Evolutionary conservation across 108 stramenopile species (phyloP).

Genomic region (Fragilariopsis cylindrus): DNA sequence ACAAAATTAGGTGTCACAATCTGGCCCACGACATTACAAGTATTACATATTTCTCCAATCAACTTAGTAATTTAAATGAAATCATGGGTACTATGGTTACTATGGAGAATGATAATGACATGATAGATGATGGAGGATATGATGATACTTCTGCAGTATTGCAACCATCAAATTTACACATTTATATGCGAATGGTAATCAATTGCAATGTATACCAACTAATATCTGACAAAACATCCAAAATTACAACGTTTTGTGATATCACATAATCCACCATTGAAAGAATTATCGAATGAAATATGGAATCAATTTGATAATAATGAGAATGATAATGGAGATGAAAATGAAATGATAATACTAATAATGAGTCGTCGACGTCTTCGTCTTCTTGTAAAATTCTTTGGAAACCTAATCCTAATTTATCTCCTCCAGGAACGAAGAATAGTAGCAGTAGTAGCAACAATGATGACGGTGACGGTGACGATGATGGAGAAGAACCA

Average conservation of each 20-base stretch:
- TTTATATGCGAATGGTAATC: constrained; percentile 57
- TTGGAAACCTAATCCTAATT: constrained; percentile 18
- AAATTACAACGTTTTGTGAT: constrained; percentile 45
- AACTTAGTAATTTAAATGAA: constrained; percentile 36
- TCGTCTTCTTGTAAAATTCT: constrained; percentile 6
- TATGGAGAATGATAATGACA: background rate
- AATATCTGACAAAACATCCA: constrained; percentile 28
- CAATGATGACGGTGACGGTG: background rate
- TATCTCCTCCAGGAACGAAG: background rate
- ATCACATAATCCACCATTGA: constrained; percentile 41
- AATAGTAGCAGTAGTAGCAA: background rate
- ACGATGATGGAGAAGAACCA: no score
- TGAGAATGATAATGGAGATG: background rate
- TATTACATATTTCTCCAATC: constrained; percentile 67
- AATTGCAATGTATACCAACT: constrained; percentile 38
- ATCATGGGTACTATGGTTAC: constrained; percentile 9
- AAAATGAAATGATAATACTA: background rate
- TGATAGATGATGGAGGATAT: no score
- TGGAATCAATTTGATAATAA: background rate
- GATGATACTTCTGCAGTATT: background rate
- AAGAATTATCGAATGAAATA: background rate
- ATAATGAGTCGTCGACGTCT: background rate
- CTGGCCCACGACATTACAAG: constrained; percentile 28
- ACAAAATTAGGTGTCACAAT: constrained; percentile 32
- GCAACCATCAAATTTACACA: constrained; percentile 33